phyloP scores from a whole-genome alignment of 2,329 filamentous ascomycete species.

The Aureobasidium mangrovei region DNA sequence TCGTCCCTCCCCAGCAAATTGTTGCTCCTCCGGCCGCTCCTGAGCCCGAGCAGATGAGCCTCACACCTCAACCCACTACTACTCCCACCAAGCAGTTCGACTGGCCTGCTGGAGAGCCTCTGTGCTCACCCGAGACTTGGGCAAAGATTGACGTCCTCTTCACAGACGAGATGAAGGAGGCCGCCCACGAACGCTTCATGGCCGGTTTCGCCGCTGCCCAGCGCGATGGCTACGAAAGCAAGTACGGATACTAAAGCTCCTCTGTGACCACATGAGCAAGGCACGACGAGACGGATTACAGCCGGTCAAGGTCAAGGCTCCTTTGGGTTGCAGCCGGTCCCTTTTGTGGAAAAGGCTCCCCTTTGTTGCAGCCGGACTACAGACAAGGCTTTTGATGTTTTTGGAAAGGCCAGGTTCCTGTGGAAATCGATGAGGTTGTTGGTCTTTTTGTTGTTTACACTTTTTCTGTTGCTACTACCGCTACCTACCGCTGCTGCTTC shows the following conservation, averaged over 20 bases:
- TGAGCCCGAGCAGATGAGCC: not conserved
- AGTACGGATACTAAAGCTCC: not conserved
- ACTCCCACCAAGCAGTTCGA: not conserved
- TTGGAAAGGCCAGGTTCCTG: not conserved
- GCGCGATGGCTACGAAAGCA: not conserved
- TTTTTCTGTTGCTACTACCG: too few species aligned
- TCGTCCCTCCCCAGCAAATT: not conserved
- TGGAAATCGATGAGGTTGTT: too few species aligned
- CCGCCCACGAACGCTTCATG: not conserved
- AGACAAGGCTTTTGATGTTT: not conserved
- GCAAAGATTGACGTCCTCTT: not conserved
- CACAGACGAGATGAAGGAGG: not conserved
- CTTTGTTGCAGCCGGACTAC: not conserved
- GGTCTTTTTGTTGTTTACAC: too few species aligned
- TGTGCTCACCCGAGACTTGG: not conserved
- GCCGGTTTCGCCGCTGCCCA: not conserved
- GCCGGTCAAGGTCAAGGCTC: not conserved
- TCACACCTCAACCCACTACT: not conserved
- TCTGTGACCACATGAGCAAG: not conserved
- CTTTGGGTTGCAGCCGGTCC: constrained; percentile 4
- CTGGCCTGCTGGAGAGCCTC: not conserved
- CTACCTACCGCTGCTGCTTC: too few species aligned
- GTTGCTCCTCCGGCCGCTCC: not conserved
- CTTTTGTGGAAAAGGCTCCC: not conserved
- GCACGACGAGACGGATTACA: not conserved